Base-by-base conservation (phyloP, 73 alveolate genomes). In the Uronychia setigera region DNA sequence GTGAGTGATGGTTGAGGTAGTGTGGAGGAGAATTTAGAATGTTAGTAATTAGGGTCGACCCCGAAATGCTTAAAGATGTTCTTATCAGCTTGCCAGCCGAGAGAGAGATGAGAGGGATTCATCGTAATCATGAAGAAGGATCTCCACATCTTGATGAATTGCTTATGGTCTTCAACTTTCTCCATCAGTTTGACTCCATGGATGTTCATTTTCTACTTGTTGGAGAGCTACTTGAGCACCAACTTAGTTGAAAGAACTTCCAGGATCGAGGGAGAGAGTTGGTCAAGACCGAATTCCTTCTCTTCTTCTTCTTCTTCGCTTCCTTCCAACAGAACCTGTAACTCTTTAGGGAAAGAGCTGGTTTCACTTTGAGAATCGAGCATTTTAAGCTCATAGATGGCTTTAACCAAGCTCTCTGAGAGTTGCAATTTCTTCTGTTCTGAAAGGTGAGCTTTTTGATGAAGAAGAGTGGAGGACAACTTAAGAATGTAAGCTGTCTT, bases 141-240 rank as follows among this genome's bases (percentile, higher is more conserved):
- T 79, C 99, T 96, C 97, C 99, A 97, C 80, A 88, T 93, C 81
- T 87, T 97, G n/a, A 97, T 96, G 87, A 97, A 97, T n/a, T 74
- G 81, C 32, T 92, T 82, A 13, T 92, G 93, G 57, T 81, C 57
- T 77, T 86, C 81, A 0, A 96, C 91, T 80, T 91, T 81, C 84
- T 96, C 97, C 31, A 97, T 91, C 31, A 97, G 94, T 74, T 75
- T 60, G 78, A 95, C 89, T 5, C 99, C 99, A 85, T 97, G 99
- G 67, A 92, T 80, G 88, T 96, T 92, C 83, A 91, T 84, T 81
- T 87, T 93, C 32, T 86, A 89, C 59, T 91, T 93, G 67, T 94
- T 94, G 57, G 84, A 83, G 29, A 93, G 31, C 74, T 83, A 76
- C 29, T 28, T 31, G 30, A 9, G 34, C 60, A 77, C 80, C 32